A percentile compares a stretch with the other conserved stretches of the same genome.
phyloP scores from a whole-genome alignment of 306 rosid species.

The Trifolium dubium region DNA sequence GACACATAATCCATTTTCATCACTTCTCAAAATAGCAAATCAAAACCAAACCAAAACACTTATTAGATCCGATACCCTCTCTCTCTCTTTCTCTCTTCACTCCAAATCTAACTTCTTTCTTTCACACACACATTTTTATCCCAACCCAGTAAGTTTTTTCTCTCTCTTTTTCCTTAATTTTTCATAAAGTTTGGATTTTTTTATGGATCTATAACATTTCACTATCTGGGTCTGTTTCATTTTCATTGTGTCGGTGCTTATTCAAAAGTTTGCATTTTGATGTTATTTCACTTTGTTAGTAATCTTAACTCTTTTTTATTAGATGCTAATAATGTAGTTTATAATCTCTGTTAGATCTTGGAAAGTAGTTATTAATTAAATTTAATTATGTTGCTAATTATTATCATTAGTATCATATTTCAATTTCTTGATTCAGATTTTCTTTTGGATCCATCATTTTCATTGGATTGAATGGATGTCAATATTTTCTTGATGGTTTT shows the following conservation, averaged over 20 bases:
- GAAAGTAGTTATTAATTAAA: neutral
- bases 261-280: constrained; percentile 19
- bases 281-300: constrained; percentile 20
- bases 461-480: constrained; percentile 46
- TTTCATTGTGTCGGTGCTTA: constrained; percentile 18
- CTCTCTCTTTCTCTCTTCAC: constrained; percentile 31
- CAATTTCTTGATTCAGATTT: neutral
- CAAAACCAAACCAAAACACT: constrained; percentile 14
- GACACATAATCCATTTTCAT: constrained; percentile 33
- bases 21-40: constrained; percentile 47
- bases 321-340: constrained; percentile 25
- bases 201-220: constrained; percentile 32
- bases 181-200: constrained; percentile 27
- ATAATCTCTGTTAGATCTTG: constrained; percentile 31
- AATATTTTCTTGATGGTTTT: constrained; percentile 27
- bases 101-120: constrained; percentile 36
- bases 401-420: constrained; percentile 24
- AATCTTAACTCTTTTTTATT: neutral
- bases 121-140: constrained; percentile 14
- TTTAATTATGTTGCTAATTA: constrained; percentile 16
- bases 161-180: neutral
- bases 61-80: constrained; percentile 40
- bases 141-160: constrained; percentile 42
- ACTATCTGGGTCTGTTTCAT: constrained; percentile 37
- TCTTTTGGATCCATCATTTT: constrained; percentile 47